Evolutionary conservation across 768 basidiomycete species (phyloP), one percentile per base, ranked within the genome.

Genomic region (Daedalea quercina): DNA sequence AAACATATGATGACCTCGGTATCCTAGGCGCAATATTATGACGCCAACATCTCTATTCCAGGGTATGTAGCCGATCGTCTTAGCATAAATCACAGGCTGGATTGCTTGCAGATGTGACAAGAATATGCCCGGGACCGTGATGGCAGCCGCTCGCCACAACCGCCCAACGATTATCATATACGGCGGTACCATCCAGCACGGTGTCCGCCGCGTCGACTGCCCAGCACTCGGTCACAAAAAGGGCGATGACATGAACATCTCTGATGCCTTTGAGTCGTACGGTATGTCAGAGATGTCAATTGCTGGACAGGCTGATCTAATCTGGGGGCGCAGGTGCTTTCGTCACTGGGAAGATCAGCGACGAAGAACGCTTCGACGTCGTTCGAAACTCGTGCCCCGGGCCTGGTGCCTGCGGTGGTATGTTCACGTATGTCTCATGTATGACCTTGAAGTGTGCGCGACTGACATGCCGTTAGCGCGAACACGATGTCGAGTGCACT

Each of bases 81-180:
- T 7, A 17, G 15, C 24, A 1, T 40, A 15, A 40, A 6, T 8
- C 37, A 6, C 15, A 6, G 13, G 17, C 15, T 15, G 4, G 19
- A 40, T 15, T 40, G 4, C 37, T 8, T 41, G 13, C 37, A 63
- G 65, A 50, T 93, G 90, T 58, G 90, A 93, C 69, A 93, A 93
- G 73, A 93, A 93, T 64, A 92, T 93, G 91, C 90, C 90, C 9
- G 91, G 89, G 17, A 88, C 85, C 63, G 75, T 91, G 52, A 90
- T 94, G 64, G 91, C 91, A 15, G 90, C 90, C 1, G 86, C 74
- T 35, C 82, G 91, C 48, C 86, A 91, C 70, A 93, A 94, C 63
- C 79, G 90, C 6, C 91, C 91, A 1, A 92, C 91, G 1, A 81
- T 94, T 62, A 85, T 92, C 51, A 77, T 94, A 12, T 94, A 93